Evolutionary conservation across 1,284 basidiomycete species (phyloP), one percentile per base, ranked within the genome.

Genomic region (Ustilago shanxiensis): DNA sequence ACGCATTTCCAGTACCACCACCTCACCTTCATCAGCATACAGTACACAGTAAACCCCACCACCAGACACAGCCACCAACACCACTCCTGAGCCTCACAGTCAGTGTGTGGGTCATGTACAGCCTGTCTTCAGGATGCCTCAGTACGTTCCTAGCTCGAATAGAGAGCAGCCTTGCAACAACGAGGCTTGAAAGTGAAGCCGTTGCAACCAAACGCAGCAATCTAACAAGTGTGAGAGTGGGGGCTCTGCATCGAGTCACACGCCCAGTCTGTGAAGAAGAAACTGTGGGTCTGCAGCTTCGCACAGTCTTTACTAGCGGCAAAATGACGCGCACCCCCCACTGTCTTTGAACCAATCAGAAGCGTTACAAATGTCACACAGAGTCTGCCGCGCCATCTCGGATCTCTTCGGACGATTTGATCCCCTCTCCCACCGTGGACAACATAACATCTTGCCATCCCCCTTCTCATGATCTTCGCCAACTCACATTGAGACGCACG

Each of bases 361-460:
- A 13, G 20, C 52, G 47, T 39, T 26, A 6, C 29, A 64, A 61
- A 60, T 70, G 67, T 70, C 61, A 59, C 39, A 44, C 10, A 8
- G 11, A 39, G 13, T 28, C 37, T n/a, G n/a, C 26, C n/a, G 56
- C 65, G 65, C 33, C 20, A 20, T 22, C 44, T 70, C 67, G 67
- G 67, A 64, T 60, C 67, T 70, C 47, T 70, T 70, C 67, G 61
- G 51, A n/a, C 67, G 67, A 64, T n/a, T 49, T 47, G 51, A 29
- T 58, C 31, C 49, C n/a, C 6, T 16, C 58, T 45, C 47, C 22
- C 31, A 11, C 33, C 47, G 35, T 24, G 16, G 20, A 39, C 35
- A 24, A 20, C 31, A 31, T 31, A n/a, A n/a, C n/a, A n/a, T n/a
- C n/a, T n/a, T n/a, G n/a, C n/a, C n/a, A n/a, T n/a, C n/a, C n/a